phyloP scores from a whole-genome alignment of 108 stramenopile genomes.

The Craspedostauros australis region DNA sequence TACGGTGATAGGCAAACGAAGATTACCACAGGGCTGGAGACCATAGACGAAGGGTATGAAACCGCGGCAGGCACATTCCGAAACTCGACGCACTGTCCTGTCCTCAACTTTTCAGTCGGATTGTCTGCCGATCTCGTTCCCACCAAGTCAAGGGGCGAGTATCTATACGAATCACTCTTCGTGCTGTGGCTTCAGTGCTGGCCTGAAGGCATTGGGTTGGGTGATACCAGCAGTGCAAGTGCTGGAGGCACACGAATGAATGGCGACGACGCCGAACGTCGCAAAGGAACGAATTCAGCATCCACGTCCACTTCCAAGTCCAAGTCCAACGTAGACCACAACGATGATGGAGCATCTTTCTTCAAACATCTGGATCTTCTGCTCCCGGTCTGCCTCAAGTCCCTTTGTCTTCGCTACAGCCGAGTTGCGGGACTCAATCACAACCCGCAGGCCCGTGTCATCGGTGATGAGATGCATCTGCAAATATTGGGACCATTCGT shows the following conservation, averaged over 20 bases:
- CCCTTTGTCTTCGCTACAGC: slow-evolving; percentile 49
- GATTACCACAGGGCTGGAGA: neutral
- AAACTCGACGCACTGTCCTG: slow-evolving; percentile 9
- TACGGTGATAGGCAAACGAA: too few species aligned
- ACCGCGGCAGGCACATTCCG: slow-evolving; percentile 13
- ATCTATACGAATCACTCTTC: slow-evolving; percentile 44
- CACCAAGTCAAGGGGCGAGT: slow-evolving; percentile 9
- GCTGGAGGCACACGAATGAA: neutral
- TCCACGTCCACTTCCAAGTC: neutral
- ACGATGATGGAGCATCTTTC: neutral
- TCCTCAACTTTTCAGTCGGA: slow-evolving; percentile 22
- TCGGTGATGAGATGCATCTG: slow-evolving; percentile 65
- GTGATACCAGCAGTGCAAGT: neutral
- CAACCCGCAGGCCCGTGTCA: slow-evolving; percentile 19
- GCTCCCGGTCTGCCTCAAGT: slow-evolving; percentile 74
- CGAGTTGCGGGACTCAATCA: neutral
- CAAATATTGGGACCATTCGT: slow-evolving; percentile 54
- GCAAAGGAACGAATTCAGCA: neutral
- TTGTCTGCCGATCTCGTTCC: neutral
- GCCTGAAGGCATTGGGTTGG: slow-evolving; percentile 10
- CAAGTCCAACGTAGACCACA: neutral
- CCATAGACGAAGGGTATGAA: neutral
- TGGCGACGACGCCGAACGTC: neutral
- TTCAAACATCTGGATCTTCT: slow-evolving; percentile 55
- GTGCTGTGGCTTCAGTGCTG: slow-evolving; percentile 39